Evolutionary conservation across 139 green algal species (phyloP), one percentile per base, ranked within the genome.

Genomic region (Spirogloea muscicola): DNA sequence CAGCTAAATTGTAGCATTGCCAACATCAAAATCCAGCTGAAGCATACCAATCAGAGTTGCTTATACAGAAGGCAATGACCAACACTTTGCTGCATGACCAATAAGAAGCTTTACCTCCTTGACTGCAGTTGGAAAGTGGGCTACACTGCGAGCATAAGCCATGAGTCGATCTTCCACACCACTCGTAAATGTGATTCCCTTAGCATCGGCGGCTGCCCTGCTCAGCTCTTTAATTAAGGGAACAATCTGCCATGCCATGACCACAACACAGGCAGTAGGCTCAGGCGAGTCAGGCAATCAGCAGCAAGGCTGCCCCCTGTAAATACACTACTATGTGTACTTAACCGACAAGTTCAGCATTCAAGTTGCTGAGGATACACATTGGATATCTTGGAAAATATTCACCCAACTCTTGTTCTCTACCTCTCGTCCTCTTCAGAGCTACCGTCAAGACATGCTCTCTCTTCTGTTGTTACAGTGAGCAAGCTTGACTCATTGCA

Each of bases 101-200:
- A 66, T 72, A 29, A 69, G 39, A 59, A 69, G 6, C 13, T 6
- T 69, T 64, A 76, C 87, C 86, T 99, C 94, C 79, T 99, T 99
- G 29, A 99, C 86, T 3, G 94, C 94, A 6, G 91, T 97, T 2
- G 94, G 94, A 72, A 96, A 99, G 76, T 95, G 88, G 2, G 94
- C 87, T 9, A 99, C 94, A n/a, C 81, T 88, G 57, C 89, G 82
- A 0, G 89, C 86, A 78, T 98, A 98, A 2, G 92, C 92, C 2
- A 72, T 74, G 57, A 98, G 86, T 16, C 93, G 84, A 39, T 89
- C 87, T 58, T 92, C 85, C 1, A 88, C 46, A 10, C 88, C 90
- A 18, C 44, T 41, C 18, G 85, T 82, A 33, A 95, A 84, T 18
- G 42, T 46, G 6, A 94, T 79, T 0, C 89, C 90, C 38, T 94